Evolutionary conservation across 2,329 filamentous ascomycete genomes (phyloP), one percentile per base, ranked within the genome.

Genomic region (Sporothrix inflata): DNA sequence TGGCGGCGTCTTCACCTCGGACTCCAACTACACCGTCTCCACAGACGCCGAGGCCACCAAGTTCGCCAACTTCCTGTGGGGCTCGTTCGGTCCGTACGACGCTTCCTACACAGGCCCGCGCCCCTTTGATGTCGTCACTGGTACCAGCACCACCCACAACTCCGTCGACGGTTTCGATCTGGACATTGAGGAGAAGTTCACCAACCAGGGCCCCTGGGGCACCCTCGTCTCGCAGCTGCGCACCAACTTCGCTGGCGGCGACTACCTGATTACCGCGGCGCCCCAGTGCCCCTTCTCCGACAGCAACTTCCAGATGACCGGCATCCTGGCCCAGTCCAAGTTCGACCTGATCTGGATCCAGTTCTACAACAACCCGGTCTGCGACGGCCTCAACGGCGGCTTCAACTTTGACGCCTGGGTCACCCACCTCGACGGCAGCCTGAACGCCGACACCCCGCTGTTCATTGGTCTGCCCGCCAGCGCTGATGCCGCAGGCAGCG

Each of bases 81-180:
- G 76, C 14, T 78, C 81, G 1, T 83, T 82, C 66, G 82, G 82
- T 7, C 81, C 81, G 12, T 78, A 78, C 72, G 74, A 78, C 38
- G 14, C 74, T 2, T 75, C 75, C 24, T 79, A 76, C 34, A 75
- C 73, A 1, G 77, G 77, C 16, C 78, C 80, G 16, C 80, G 85
- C 30, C 85, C 85, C 16, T 85, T 86, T 73, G 84, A 84, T 40
- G 77, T 71, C 49, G 76, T n/a, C n/a, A n/a, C n/a, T n/a, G n/a
- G n/a, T n/a, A n/a, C n/a, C n/a, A n/a, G 67, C 55, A 70, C 38
- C 63, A 21, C n/a, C 14, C 76, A 81, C 72, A 82, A 83, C 34
- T 78, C 83, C 3, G 83, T 88, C 42, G 85, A 88, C 75, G 84
- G 85, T 19, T 87, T 84, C 76, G 85, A 87, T 75, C 83, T 86